These are phyloP conservation scores for Pythium coloratum DNA, from an alignment of 352 stramenopile genomes.

Conservation along the genomic window DNA sequence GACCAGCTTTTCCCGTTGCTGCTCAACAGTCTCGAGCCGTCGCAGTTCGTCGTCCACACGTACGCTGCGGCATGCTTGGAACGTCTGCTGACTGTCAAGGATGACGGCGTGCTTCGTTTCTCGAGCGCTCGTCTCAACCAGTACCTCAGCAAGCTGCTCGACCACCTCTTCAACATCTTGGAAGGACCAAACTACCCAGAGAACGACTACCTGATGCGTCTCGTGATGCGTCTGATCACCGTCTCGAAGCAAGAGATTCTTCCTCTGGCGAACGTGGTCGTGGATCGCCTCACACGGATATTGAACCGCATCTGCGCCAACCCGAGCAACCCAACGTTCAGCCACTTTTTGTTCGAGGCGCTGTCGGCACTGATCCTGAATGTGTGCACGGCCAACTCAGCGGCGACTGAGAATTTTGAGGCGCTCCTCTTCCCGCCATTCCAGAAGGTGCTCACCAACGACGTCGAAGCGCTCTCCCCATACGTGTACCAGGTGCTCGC, in stretches of 20 bases:
- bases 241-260: slow-evolving; percentile 93
- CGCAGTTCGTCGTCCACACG: slow-evolving; percentile 96
- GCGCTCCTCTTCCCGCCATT: slow-evolving; percentile 96
- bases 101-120: slow-evolving; percentile 70
- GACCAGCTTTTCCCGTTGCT: slow-evolving; percentile 93
- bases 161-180: slow-evolving; percentile 95
- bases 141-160: slow-evolving; percentile 93
- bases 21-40: slow-evolving; percentile 80
- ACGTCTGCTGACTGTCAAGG: slow-evolving; percentile 95
- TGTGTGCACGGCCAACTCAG: slow-evolving; percentile 87
- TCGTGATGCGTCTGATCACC: slow-evolving; percentile 95
- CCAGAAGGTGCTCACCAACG: slow-evolving; percentile 95
- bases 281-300: slow-evolving; percentile 93
- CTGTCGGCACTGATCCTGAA: slow-evolving; percentile 95
- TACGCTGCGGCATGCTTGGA: slow-evolving; percentile 97
- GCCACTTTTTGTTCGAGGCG: slow-evolving; percentile 99
- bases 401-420: slow-evolving; percentile 91
- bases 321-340: slow-evolving; percentile 98
- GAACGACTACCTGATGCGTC: slow-evolving; percentile 99
- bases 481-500: slow-evolving; percentile 99
- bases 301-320: slow-evolving; percentile 96
- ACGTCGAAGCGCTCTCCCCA: slow-evolving; percentile 92
- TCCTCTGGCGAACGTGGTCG: slow-evolving; percentile 91
- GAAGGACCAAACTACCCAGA: slow-evolving; percentile 93
- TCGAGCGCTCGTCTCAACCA: slow-evolving; percentile 86